phyloP scores from a whole-genome alignment of 345 rosid species.

The Moringa oleifera region DNA sequence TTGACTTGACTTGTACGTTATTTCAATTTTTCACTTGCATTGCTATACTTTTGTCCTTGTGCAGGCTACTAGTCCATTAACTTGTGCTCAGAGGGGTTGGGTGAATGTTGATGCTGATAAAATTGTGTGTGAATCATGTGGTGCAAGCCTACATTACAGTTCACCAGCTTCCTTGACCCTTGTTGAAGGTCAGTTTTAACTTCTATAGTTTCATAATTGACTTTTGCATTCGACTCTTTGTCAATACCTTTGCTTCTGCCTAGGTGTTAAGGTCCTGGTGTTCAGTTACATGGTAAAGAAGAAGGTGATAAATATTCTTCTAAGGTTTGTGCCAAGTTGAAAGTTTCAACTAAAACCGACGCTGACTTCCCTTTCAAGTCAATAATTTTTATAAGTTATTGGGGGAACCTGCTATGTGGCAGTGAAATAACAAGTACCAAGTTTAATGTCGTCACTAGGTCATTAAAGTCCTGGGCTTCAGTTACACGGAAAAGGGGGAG shows the following conservation, averaged over 20 bases:
- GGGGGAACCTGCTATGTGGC: background rate
- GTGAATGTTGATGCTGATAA: conserved; percentile 31
- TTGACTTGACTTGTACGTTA: background rate
- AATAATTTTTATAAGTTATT: background rate
- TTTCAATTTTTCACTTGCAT: conserved; percentile 8
- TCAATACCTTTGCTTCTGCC: background rate
- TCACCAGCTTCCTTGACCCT: conserved; percentile 15
- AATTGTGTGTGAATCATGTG: conserved; percentile 29
- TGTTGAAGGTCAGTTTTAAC: conserved; percentile 22
- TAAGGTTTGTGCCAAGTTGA: background rate
- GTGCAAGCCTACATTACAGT: conserved; percentile 21
- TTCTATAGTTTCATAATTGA: background rate
- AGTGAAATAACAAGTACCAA: background rate
- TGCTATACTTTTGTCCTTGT: background rate
- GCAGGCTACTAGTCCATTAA: conserved; percentile 32
- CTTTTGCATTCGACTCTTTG: background rate
- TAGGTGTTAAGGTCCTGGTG: background rate
- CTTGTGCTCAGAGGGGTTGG: conserved; percentile 41
- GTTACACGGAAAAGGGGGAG: background rate
- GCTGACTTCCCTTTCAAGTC: background rate
- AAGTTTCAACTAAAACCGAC: background rate
- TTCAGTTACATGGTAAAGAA: background rate
- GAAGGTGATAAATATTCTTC: background rate
- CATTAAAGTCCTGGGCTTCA: background rate
- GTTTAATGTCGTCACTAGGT: background rate